Base-by-base conservation (phyloP, 768 basidiomycete species). In the Trametes cinnabarina region DNA sequence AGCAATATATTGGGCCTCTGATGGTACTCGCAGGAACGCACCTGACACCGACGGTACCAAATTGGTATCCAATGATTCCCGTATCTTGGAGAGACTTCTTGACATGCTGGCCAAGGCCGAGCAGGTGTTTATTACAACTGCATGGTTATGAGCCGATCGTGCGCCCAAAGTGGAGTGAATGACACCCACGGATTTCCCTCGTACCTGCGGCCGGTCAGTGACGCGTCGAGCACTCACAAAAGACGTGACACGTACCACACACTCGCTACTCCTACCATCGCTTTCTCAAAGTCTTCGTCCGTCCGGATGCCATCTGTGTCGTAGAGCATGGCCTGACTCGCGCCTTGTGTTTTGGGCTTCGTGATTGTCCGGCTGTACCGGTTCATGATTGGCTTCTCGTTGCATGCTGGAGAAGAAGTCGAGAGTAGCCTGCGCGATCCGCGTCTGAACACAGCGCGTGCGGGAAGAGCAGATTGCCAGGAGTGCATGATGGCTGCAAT, bases 291-390 rank as follows among this genome's bases (percentile, higher is more conserved):
- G 76, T 99, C 97, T 2, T 78, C 81, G 63, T 96, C 90, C 15
- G 66, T 74, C 23, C 80, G 76, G 60, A 99, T 82, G 28, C 92
- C 95, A 34, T 98, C 97, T 1, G 97, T 99, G n/a, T 94, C 97
- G 74, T 94, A 99, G 47, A 99, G 77, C 97, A 99, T 98, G 32
- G 97, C 97, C 84, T 98, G 95, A 70, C 91, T 93, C 30, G 95
- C 96, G 32, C 92, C 96, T 72, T 99, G 96, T 67, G 87, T 86
- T 73, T 98, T 99, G 26, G 92, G 88, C 69, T 88, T 85, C 10
- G 97, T 98, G 66, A 98, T 82, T 30, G 80, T 78, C 64, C 87
- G 80, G 70, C 90, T 92, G 78, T 94, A 86, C 54, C 79, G 73
- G 69, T 85, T 85, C 68, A 83, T 63, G 58, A 74, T 54, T 41